A percentile compares a stretch with the other conserved stretches of the same genome.
Conservation (phyloP, 2,329 filamentous ascomycete genomes). For the Raffaelea deltoideospora region DNA sequence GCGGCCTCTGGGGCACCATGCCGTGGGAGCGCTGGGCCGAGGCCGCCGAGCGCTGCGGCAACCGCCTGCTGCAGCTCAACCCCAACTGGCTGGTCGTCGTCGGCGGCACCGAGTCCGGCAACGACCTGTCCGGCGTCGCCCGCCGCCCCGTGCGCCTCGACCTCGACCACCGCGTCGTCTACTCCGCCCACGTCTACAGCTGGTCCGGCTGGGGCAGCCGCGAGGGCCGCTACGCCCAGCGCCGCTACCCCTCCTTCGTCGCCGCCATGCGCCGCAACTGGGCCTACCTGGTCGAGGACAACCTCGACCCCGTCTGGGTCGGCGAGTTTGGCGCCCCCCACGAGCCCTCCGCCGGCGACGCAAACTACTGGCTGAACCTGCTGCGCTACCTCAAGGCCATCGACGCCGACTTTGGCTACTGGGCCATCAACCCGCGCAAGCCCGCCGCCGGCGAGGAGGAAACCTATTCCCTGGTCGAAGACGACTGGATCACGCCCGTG, state of each 20-base stretch:
- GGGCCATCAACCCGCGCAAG: conserved; percentile 54
- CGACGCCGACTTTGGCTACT: conserved; percentile 54
- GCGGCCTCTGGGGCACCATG: conserved; percentile 55
- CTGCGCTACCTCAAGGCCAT: conserved; percentile 39
- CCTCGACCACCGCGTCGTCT: conserved; percentile 41
- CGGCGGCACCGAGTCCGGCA: conserved; percentile 51
- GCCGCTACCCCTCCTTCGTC: conserved; percentile 46
- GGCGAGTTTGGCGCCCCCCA: conserved; percentile 49
- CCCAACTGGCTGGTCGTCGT: conserved; percentile 52
- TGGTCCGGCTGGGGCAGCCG: conserved; percentile 56
- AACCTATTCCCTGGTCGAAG: conserved; percentile 44
- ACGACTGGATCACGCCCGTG: conserved; percentile 49
- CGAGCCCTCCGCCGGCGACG: conserved; percentile 36
- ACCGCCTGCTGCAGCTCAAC: conserved; percentile 43
- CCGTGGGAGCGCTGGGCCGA: conserved; percentile 48
- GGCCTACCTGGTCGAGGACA: conserved; percentile 44
- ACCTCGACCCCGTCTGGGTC: conserved; percentile 50
- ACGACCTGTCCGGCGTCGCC: conserved; percentile 43
- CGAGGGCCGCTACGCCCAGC: conserved; percentile 43
- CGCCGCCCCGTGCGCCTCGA: conserved; percentile 42
- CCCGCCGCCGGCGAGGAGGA: conserved; percentile 40
- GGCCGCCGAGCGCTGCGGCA: conserved; percentile 48
- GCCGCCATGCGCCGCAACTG: conserved; percentile 49
- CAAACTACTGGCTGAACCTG: conserved; percentile 51
- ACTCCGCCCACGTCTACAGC: conserved; percentile 52